phyloP scores from a whole-genome alignment of 192 early-diverging fungal species.

The Linnemannia zychae region DNA sequence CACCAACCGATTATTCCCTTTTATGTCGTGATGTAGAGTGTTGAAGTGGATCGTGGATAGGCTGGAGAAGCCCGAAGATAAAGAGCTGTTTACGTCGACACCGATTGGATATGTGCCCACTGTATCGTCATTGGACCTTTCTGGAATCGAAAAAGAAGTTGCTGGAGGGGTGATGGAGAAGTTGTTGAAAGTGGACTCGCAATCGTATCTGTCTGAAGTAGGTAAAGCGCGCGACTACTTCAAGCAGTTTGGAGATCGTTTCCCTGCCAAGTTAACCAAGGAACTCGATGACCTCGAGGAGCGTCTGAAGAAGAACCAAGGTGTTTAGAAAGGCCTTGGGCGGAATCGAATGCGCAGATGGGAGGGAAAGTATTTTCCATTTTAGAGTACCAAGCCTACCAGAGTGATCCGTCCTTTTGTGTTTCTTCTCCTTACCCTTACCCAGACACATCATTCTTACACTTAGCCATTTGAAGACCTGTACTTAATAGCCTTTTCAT shows the following conservation, averaged over 20 bases:
- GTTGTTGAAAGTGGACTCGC: conserved; percentile 31
- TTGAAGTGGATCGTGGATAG: conserved; percentile 55
- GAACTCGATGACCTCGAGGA: conserved; percentile 48
- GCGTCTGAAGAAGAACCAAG: conserved; percentile 36
- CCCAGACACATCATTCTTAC: too few relatives aligned
- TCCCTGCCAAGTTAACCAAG: conserved; percentile 50
- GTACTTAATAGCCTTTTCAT: not conserved
- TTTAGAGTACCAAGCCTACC: not conserved
- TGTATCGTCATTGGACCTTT: conserved; percentile 34
- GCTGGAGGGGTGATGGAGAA: conserved; percentile 43
- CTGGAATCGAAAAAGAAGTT: conserved; percentile 48
- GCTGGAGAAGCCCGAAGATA: conserved; percentile 39
- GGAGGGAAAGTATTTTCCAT: not conserved
- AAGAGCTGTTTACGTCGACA: conserved; percentile 31
- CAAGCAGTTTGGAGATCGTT: conserved; percentile 45
- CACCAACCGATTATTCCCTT: not conserved
- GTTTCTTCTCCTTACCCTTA: too few relatives aligned
- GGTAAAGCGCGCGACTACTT: conserved; percentile 54
- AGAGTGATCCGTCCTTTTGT: not conserved
- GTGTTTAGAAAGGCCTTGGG: conserved; percentile 13
- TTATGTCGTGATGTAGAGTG: conserved; percentile 25
- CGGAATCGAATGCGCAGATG: too few relatives aligned
- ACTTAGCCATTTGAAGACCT: not conserved
- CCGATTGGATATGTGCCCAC: conserved; percentile 53
- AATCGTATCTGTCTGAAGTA: conserved; percentile 40